These are phyloP conservation scores for Acanthochlamys bracteata DNA, from an alignment of 106 monocot species.

Conservation along the genomic window DNA sequence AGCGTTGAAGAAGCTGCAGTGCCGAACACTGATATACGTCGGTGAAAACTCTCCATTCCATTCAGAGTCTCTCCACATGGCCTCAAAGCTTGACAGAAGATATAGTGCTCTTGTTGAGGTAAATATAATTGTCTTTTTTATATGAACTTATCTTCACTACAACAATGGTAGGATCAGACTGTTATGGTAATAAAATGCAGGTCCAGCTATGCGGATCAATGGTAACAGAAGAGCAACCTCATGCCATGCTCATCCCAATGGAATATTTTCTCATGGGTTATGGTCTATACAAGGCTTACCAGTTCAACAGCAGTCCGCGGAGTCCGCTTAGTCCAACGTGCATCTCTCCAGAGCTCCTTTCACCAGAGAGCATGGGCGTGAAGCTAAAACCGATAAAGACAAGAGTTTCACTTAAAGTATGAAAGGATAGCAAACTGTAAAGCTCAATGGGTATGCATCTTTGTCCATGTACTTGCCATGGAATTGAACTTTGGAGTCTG, in stretches of 20 bases:
- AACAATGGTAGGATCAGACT: no score
- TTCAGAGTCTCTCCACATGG: constrained; percentile 55
- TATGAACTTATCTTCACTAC: no score
- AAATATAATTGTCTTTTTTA: neutral
- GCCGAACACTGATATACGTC: constrained; percentile 55
- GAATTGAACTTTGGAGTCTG: neutral
- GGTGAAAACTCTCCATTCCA: constrained; percentile 65
- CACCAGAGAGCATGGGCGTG: constrained; percentile 91
- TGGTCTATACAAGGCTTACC: constrained; percentile 58
- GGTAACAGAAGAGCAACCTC: constrained; percentile 91
- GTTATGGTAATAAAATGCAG: constrained; percentile 22
- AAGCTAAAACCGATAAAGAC: constrained; percentile 93
- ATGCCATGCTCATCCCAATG: constrained; percentile 80
- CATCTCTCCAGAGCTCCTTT: constrained; percentile 80
- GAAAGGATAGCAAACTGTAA: no score
- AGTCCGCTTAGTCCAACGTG: constrained; percentile 64
- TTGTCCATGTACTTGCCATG: neutral
- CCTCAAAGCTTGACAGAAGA: constrained; percentile 44
- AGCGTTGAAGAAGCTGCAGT: constrained; percentile 36
- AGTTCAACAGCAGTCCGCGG: constrained; percentile 52
- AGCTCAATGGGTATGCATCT: no score
- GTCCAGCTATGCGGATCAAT: constrained; percentile 84
- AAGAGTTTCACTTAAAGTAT: constrained; percentile 26
- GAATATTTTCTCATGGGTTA: constrained; percentile 83
- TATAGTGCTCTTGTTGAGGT: constrained; percentile 74